phyloP scores from a whole-genome alignment of 2,329 filamentous ascomycete species.

The Aureobasidium uvarum region DNA sequence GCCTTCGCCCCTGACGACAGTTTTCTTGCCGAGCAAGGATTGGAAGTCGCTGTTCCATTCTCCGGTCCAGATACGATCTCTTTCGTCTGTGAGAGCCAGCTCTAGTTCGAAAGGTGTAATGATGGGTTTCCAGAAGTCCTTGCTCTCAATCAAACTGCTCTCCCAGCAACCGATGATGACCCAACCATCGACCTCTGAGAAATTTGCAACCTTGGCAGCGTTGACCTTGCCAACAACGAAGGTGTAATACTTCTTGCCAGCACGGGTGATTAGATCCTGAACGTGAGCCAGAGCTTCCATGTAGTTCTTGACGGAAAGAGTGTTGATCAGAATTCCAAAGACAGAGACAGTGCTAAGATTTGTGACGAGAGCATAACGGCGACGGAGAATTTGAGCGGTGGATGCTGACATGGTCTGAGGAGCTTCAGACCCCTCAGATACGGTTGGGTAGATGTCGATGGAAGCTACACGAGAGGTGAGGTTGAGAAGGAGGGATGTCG shows the following conservation, averaged over 20 bases:
- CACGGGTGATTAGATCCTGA: slow-evolving; percentile 67
- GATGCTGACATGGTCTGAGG: slow-evolving; percentile 47
- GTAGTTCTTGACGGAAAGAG: slow-evolving; percentile 88
- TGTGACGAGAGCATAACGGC: slow-evolving; percentile 84
- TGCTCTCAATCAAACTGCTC: slow-evolving; percentile 84
- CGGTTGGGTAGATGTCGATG: slow-evolving; percentile 73
- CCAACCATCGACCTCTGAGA: slow-evolving; percentile 93
- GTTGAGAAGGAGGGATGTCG: slow-evolving; percentile 78
- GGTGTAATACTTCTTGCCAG: slow-evolving; percentile 92
- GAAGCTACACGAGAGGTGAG: slow-evolving; percentile 77
- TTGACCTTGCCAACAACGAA: slow-evolving; percentile 97
- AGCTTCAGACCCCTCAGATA: slow-evolving; percentile 33
- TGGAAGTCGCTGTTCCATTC: slow-evolving; percentile 89
- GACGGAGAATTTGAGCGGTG: slow-evolving; percentile 63
- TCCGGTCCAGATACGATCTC: slow-evolving; percentile 77
- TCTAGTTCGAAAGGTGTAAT: slow-evolving; percentile 94
- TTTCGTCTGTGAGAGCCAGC: slow-evolving; percentile 71
- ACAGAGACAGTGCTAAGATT: slow-evolving; percentile 76
- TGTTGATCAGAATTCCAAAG: slow-evolving; percentile 95
- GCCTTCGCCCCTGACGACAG: slow-evolving; percentile 30
- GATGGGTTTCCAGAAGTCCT: slow-evolving; percentile 82
- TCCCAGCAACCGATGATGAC: slow-evolving; percentile 99
- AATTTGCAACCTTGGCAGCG: slow-evolving; percentile 93
- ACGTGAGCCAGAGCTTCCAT: slow-evolving; percentile 74
- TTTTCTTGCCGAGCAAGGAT: slow-evolving; percentile 54